A percentile compares a stretch with the other conserved stretches of the same genome.
These are phyloP conservation scores for Penicillium longicatenatum DNA, from an alignment of 495 filamentous ascomycete species.

Conservation along the genomic window DNA sequence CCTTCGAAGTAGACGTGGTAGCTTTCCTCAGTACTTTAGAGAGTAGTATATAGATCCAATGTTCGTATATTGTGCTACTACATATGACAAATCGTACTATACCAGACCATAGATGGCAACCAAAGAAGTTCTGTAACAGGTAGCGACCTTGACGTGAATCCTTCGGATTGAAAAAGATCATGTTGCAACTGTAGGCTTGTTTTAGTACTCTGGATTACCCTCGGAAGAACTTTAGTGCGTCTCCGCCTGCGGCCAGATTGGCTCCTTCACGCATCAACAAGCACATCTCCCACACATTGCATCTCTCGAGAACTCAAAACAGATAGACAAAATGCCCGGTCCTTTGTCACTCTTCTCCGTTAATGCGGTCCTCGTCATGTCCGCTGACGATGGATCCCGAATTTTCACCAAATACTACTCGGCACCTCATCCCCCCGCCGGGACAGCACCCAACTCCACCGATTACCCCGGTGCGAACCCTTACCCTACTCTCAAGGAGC, in stretches of 20 bases:
- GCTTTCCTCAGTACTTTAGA: neutral
- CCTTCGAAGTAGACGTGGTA: neutral
- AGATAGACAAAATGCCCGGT: constrained; percentile 43
- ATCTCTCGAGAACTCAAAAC: constrained; percentile 12
- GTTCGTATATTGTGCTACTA: neutral
- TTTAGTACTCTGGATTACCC: neutral
- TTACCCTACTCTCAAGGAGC: constrained; percentile 87
- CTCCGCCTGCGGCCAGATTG: constrained; percentile 41
- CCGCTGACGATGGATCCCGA: constrained; percentile 81
- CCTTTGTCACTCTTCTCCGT: constrained; percentile 84
- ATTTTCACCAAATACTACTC: constrained; percentile 97
- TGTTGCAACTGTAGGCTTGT: neutral
- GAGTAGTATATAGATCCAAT: constrained; percentile 1
- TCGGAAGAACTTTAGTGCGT: constrained; percentile 45
- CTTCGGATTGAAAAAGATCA: neutral
- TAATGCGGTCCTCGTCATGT: constrained; percentile 89
- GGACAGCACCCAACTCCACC: constrained; percentile 49
- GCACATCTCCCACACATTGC: constrained; percentile 11
- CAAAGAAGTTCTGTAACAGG: neutral
- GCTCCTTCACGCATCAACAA: constrained; percentile 39
- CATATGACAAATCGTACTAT: neutral
- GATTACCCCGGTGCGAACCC: constrained; percentile 70
- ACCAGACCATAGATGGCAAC: neutral
- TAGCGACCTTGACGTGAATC: too few relatives aligned
- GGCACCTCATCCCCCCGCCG: constrained; percentile 73